These are phyloP conservation scores for Vitis hybrid DNA, from an alignment of 177 flowering plant species.

Conservation along the genomic window DNA sequence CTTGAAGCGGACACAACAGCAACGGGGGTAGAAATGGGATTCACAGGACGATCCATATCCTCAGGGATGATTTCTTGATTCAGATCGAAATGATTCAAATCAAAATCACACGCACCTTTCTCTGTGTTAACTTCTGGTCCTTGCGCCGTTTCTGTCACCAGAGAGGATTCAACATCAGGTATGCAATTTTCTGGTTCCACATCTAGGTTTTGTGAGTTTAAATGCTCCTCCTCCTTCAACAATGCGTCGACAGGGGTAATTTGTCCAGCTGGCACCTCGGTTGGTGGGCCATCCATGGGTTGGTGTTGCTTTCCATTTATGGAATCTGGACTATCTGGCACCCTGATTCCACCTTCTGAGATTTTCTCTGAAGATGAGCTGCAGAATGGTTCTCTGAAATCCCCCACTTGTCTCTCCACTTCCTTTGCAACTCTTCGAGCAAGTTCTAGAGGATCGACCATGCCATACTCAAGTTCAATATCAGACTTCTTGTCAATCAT, in stretches of 20 bases:
- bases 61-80: conserved; percentile 68
- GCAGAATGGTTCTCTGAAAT: conserved; percentile 26
- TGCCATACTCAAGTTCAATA: conserved; percentile 35
- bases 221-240: conserved; percentile 26
- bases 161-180: conserved; percentile 29
- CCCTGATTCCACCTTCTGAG: conserved; percentile 24
- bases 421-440: conserved; percentile 46
- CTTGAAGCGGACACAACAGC: conserved; percentile 71
- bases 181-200: conserved; percentile 18
- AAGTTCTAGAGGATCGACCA: conserved; percentile 42
- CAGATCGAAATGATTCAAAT: conserved; percentile 66
- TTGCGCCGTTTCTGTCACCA: conserved; percentile 40
- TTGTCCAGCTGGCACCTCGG: conserved; percentile 20
- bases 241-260: conserved; percentile 29
- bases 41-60: conserved; percentile 44
- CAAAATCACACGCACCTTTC: conserved; percentile 47
- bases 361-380: conserved; percentile 32
- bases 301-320: conserved; percentile 23
- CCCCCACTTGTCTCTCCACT: conserved; percentile 38
- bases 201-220: conserved; percentile 17
- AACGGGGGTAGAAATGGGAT: conserved; percentile 36
- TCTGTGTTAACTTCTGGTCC: conserved; percentile 34
- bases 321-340: conserved; percentile 33
- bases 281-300: conserved; percentile 5
- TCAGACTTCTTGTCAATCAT: conserved; percentile 22